Base-by-base conservation (phyloP, 805 yeast species). In the Yamadazyma sp. region DNA sequence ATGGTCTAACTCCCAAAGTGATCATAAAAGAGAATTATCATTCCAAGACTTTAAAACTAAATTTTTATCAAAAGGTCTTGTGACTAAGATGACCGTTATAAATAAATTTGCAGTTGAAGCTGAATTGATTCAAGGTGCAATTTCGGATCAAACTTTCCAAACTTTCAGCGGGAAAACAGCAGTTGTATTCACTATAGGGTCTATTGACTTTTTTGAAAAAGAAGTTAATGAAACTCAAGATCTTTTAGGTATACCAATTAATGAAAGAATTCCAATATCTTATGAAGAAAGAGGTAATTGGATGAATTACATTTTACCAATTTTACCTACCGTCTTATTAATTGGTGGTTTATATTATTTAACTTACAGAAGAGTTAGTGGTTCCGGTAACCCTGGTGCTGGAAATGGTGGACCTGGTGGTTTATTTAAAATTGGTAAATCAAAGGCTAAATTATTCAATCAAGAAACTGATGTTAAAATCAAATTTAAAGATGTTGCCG, bases 401-500 rank as follows among this genome's bases (percentile, higher is more conserved):
- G 62, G 62, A 4, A 64, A 63, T 7, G 86, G 87, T 30, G 91
- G 91, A 3, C 76, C 83, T 42, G 38, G 35, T n/a, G 87, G 88
- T 14, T 70, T 84, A 35, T 83, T 86, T 55, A 80, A 82, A 37
- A 79, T 82, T 31, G 88, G 91, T 19, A 84, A 85, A 56, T 76
- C 86, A 12, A 81, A 76, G 47, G 93, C 93, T 24, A 85, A 84
- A 58, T 66, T 78, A 40, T 87, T 83, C 65, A 85, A 87, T 60
- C 86, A 84, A 48, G 91, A 84, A 49, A 80, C 83, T 4, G 88
- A 85, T 43, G 84, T 88, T 41, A 84, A 84, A 51, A 79, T 86
- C 32, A 80, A 77, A 45, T 88, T 89, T 56, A 80, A 78, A 43
- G 96, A 89, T 55, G 96, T 88, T 35, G 97, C 97, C 1, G 97